Base-by-base conservation (phyloP, 169 alveolate species). In the Theileria annulata region DNA sequence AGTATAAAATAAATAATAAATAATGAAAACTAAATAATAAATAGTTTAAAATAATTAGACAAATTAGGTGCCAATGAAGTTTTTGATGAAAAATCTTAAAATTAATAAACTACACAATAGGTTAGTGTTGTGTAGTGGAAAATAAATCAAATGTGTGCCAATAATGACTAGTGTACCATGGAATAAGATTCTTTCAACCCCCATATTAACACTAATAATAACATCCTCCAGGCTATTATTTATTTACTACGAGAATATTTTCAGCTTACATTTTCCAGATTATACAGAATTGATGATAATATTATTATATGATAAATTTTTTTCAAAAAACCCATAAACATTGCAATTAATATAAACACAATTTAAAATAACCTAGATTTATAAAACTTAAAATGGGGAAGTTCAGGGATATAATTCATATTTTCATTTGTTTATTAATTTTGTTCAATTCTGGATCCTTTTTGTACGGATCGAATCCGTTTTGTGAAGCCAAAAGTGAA, bases 401-500 rank as follows among this genome's bases (percentile, higher is more conserved):
- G 6, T 42, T 42, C 51, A 42, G 13, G 3, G 13, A 42, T 42
- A 42, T 42, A 42, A 10, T 42, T 2, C 6, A 2, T 8, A 42
- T 12, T 42, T 42, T 42, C 51, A 8, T 42, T 42, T 42, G 0
- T 42, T 42, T 42, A 42, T 42, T 42, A 42, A 42, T 42, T 42
- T 42, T 42, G 13, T 42, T 42, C 51, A 12, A 12, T 42, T 42
- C 51, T 42, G 51, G 51, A 17, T 8, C 13, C 17, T 42, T 42
- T 42, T 42, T 42, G 2, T 42, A 12, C 13, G 51, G 51, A 42
- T 49, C 75, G 15, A 68, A 17, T 3, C 19, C 25, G 21, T 30
- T n/a, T 30, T 62, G 71, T 56, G 42, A 25, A 21, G 78, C 63
- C 42, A 33, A 75, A 37, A 93, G 86, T 13, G 93, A 89, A 28